Evolutionary conservation across 2,329 filamentous ascomycete species (phyloP).

Genomic region (Aspergillus alliaceus): DNA sequence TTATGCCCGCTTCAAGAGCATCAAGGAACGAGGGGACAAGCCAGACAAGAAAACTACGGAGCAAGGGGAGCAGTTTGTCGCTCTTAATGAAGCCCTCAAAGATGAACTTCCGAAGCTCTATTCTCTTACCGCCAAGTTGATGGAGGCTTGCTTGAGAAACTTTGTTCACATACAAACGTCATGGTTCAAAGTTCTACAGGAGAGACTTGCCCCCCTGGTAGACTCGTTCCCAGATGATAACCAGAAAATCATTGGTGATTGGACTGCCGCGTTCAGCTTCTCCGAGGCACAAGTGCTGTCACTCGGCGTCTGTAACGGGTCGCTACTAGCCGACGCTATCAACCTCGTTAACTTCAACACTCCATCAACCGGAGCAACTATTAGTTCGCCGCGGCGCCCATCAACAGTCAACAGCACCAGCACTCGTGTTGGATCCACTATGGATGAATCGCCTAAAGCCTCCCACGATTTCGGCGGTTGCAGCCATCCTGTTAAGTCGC

Average conservation of each 20-base stretch:
- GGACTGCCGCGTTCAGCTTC: conserved; percentile 75
- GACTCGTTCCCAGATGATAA: conserved; percentile 67
- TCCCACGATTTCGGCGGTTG: conserved; percentile 68
- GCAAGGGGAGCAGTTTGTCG: conserved; percentile 83
- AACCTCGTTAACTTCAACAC: conserved; percentile 63
- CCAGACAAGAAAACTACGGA: conserved; percentile 82
- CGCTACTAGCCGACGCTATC: conserved; percentile 58
- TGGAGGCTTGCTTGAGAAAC: conserved; percentile 77
- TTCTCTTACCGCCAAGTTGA: conserved; percentile 74
- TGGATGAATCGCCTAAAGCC: conserved; percentile 62
- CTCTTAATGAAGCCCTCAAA: conserved; percentile 89
- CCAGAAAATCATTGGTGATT: conserved; percentile 72
- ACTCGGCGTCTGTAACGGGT: conserved; percentile 76
- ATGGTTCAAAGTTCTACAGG: conserved; percentile 82
- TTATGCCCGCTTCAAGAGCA: conserved; percentile 76
- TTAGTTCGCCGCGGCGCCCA: conserved; percentile 49
- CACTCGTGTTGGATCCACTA: conserved; percentile 62
- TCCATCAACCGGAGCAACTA: conserved; percentile 40
- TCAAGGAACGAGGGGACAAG: conserved; percentile 79
- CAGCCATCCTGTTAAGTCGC: conserved; percentile 64
- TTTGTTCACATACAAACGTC: conserved; percentile 80
- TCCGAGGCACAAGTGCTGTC: conserved; percentile 70
- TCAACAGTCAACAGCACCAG: conserved; percentile 52
- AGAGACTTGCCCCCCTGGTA: conserved; percentile 75
- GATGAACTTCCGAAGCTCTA: conserved; percentile 88